Conservation (phyloP, 73 alveolate genomes). For the Tetrahymena malaccensis region DNA sequence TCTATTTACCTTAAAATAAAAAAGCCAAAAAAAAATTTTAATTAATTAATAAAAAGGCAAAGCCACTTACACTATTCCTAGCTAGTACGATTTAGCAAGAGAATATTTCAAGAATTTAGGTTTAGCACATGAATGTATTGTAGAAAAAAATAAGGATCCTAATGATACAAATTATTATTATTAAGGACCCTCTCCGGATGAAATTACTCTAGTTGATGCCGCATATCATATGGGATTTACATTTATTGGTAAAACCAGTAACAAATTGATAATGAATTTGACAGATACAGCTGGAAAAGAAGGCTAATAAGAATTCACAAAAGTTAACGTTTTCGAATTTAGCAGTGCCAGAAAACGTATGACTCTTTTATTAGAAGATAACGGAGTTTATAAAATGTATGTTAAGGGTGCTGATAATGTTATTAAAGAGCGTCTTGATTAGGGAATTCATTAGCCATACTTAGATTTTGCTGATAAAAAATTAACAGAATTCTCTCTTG, state of each 20-base stretch:
- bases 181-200: slow-evolving; percentile 76
- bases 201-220: slow-evolving; percentile 64
- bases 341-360: slow-evolving; percentile 61
- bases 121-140: slow-evolving; percentile 68
- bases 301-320: slow-evolving; percentile 31
- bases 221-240: slow-evolving; percentile 66
- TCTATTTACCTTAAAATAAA: background rate
- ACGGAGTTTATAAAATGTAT: slow-evolving; percentile 27
- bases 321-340: slow-evolving; percentile 62
- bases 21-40: background rate
- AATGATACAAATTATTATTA: slow-evolving; percentile 30
- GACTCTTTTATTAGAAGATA: slow-evolving; percentile 56
- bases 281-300: slow-evolving; percentile 18
- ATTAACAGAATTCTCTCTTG: slow-evolving; percentile 5
- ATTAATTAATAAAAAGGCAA: background rate
- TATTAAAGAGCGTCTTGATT: slow-evolving; percentile 21
- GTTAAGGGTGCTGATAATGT: slow-evolving; percentile 93
- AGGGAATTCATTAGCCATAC: slow-evolving; percentile 28
- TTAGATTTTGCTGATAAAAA: slow-evolving; percentile 11
- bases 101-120: slow-evolving; percentile 49
- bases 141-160: slow-evolving; percentile 41
- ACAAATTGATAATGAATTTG: slow-evolving; percentile 5
- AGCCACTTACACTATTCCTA: background rate
- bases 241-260: slow-evolving; percentile 39
- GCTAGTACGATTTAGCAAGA: slow-evolving; percentile 5